Base-by-base conservation (phyloP, 495 filamentous ascomycete genomes). In the Rhypophila decipiens region DNA sequence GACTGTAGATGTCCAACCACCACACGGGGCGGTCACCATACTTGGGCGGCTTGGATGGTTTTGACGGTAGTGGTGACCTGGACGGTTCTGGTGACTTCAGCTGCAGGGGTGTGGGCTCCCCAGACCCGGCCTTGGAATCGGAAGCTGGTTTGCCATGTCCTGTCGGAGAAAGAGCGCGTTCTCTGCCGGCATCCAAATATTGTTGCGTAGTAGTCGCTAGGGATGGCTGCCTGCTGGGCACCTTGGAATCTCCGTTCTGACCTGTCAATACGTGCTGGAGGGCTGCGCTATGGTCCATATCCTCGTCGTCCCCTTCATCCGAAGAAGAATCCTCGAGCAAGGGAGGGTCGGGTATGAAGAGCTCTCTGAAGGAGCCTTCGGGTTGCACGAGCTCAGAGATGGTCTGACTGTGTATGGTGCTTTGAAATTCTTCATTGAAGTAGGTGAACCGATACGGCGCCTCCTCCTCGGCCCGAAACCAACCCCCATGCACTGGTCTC, bases 391-490 rank as follows among this genome's bases (percentile, higher is more conserved):
- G 73, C 58, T 95, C 93, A 10, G 88, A 93, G 39, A 98, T 91
- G 0, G 85, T 94, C 60, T 95, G 89, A 18, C 88, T 90, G 62
- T 97, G 93, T 51, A 97, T 93, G 0, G 93, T 97, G 57, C 85
- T 89, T 39, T 84, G 82, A 49, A 97, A 87, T 52, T 96, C 88
- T 57, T 97, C 93, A 61, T 96, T 96, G 74, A 98, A 98, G 58
- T 98, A 98, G 2, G 93, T 98, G 61, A 95, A 97, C 36, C 93
- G 80, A 60, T 94, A 98, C 0, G 93, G 93, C 1, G 83, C 83
- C 42, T 96, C 94, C 31, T 96, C 90, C 53, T 93, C 87, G 47
- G 86, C 82, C 20, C 83, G 77, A 62, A 90, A 88, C 93, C 93
- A 98, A 4, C 74, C 71, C 43, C 85, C 87, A 49, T 88, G 83